These are phyloP conservation scores for Tricholoma furcatifolium DNA, from an alignment of 768 basidiomycete species.

Conservation along the genomic window DNA sequence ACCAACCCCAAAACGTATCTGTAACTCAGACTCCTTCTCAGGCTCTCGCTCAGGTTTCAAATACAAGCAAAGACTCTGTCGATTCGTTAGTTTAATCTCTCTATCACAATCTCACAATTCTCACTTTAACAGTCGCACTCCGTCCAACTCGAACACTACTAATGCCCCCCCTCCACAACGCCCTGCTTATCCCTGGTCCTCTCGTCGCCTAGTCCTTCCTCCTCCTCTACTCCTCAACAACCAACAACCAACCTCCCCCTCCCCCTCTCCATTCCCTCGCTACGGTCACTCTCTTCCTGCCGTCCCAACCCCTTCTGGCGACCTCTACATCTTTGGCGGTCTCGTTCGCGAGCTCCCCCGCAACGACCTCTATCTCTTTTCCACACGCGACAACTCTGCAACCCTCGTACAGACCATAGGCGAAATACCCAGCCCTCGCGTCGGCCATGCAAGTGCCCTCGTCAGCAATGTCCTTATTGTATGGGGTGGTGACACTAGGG, in stretches of 20 bases:
- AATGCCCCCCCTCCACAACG: conserved; percentile 31
- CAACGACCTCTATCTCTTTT: conserved; percentile 94
- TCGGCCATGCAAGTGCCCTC: conserved; percentile 96
- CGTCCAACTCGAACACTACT: conserved; percentile 18
- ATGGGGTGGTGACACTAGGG: conserved; percentile 98
- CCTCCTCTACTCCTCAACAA: conserved; percentile 66
- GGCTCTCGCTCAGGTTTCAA: conserved; percentile 59
- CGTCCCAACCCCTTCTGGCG: conserved; percentile 73
- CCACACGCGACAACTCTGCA: conserved; percentile 74
- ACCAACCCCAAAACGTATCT: conserved; percentile 47
- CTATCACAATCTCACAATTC: neutral
- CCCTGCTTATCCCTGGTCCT: conserved; percentile 82
- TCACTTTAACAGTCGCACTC: conserved; percentile 8
- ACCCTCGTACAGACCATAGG: conserved; percentile 85
- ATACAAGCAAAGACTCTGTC: conserved; percentile 28
- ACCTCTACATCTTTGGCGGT: conserved; percentile 96
- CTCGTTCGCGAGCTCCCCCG: conserved; percentile 87
- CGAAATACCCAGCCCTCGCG: conserved; percentile 83
- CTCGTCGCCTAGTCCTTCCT: conserved; percentile 66
- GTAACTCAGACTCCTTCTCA: conserved; percentile 65
- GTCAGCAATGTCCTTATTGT: conserved; percentile 95
- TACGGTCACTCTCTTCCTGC: conserved; percentile 94
- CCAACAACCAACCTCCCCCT: conserved; percentile 66
- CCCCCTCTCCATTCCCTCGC: conserved; percentile 90
- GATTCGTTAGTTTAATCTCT: conserved; percentile 34